Base-by-base conservation (phyloP, 495 filamentous ascomycete species). In the Pyrenula massariospora region DNA sequence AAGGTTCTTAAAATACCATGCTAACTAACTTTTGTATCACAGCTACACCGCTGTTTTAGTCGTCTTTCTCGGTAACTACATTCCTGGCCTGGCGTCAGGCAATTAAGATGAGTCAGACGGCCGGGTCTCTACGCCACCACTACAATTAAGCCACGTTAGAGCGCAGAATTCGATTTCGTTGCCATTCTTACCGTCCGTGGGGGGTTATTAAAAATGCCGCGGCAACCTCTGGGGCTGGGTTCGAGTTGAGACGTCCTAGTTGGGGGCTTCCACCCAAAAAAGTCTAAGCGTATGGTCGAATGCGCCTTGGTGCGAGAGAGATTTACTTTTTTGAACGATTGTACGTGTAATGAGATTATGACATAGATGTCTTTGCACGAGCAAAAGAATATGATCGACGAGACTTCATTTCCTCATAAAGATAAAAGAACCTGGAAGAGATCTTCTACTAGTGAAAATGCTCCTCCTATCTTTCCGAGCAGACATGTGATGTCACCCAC, bases 41-140 rank as follows among this genome's bases (percentile, higher is more conserved):
- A 52, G 50, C 50, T 52, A 52, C 50, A 21, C 19, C 22, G 50
- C 50, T 5, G 50, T 52, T 20, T 19, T 52, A 5, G 50, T 52
- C 22, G 50, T 52, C 50, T 52, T 52, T 24, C 50, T 52, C 50
- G 22, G 50, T 24, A 52, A 52, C 19, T 31, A 60, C 60, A 54
- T 22, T 10, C 52, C 31, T 42, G 31, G 31, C 15, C 31, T 42
- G 31, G 31, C 31, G 31, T 42, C 31, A 15, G 31, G 31, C 8
- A 42, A 42, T 42, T 42, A 15, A 42, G 5, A 15, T 42, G 5
- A 5, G 8, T 15, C 31, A 42, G 15, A 15, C 5, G 8, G 31
- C 5, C 8, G 15, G 31, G 31, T 8, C 15, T 5, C 31, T 42
- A 5, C 31, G 15, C 8, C 31, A 15, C 31, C n/a, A n/a, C n/a